A percentile compares a stretch with the other conserved stretches of the same genome.
Evolutionary conservation across 495 filamentous ascomycete species (phyloP).

Genomic region (Neurospora sp.): DNA sequence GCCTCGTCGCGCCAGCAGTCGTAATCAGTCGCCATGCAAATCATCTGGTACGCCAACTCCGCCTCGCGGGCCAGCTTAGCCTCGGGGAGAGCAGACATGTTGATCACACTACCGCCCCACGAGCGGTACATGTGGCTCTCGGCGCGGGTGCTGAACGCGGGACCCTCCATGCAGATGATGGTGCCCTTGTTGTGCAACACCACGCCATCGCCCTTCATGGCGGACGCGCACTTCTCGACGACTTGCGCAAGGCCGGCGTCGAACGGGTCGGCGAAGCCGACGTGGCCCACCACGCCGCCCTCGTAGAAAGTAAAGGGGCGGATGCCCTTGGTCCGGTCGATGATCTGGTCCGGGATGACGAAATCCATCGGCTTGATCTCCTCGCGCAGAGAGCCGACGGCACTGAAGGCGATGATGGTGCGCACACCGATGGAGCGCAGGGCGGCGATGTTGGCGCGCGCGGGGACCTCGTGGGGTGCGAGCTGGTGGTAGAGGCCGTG

Average conservation of each 20-base stretch:
- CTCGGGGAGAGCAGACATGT: constrained; percentile 96
- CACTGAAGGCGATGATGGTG: constrained; percentile 84
- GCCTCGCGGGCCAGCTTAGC: constrained; percentile 93
- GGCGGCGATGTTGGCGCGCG: constrained; percentile 90
- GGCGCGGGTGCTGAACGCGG: constrained; percentile 93
- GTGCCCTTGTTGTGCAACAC: constrained; percentile 67
- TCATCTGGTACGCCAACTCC: constrained; percentile 93
- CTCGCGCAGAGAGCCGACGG: constrained; percentile 86
- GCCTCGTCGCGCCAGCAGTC: constrained; percentile 74
- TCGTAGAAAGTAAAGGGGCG: constrained; percentile 95
- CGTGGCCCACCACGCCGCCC: constrained; percentile 83
- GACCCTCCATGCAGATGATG: constrained; percentile 92
- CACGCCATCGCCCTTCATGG: constrained; percentile 69
- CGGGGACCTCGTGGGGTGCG: constrained; percentile 84
- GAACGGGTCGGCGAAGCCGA: constrained; percentile 93
- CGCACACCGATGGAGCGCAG: constrained; percentile 81
- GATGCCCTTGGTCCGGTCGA: constrained; percentile 93
- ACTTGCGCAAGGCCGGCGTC: constrained; percentile 65
- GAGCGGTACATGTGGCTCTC: constrained; percentile 89
- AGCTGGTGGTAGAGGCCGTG: constrained; percentile 83
- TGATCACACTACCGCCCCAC: constrained; percentile 87
- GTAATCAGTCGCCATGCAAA: constrained; percentile 99
- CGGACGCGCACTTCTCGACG: constrained; percentile 61
- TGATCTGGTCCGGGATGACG: constrained; percentile 88
- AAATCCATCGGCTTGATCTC: constrained; percentile 92